phyloP scores from a whole-genome alignment of 1,284 basidiomycete genomes.

The Boletus sp. region DNA sequence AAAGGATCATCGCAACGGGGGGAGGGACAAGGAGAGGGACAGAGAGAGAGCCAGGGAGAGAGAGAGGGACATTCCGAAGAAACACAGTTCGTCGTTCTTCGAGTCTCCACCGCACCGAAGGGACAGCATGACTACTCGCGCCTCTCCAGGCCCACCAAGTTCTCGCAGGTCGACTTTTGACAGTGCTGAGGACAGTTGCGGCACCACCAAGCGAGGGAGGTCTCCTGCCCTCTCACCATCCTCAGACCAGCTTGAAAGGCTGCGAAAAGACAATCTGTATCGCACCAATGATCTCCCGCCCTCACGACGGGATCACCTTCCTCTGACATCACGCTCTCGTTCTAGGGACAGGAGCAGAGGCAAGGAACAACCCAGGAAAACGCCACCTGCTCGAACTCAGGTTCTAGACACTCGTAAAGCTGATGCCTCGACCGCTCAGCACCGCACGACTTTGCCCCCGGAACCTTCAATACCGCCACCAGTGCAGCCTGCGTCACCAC shows the following conservation, averaged over 20 bases:
- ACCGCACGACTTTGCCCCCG: constrained; percentile 4
- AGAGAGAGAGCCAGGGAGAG: background rate
- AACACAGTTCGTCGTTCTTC: background rate
- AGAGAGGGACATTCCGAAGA: constrained; percentile 11
- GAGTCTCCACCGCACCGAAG: constrained; percentile 19
- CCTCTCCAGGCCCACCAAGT: constrained; percentile 13
- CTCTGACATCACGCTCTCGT: constrained; percentile 12
- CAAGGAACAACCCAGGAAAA: constrained; percentile 1
- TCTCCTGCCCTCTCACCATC: constrained; percentile 26
- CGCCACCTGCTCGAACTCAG: constrained; percentile 8
- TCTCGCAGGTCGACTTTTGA: constrained; percentile 21
- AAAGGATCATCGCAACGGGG: constrained; percentile 12
- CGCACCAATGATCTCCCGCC: constrained; percentile 4
- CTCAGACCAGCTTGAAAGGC: constrained; percentile 27
- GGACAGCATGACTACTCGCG: constrained; percentile 14
- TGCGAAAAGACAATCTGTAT: constrained; percentile 17
- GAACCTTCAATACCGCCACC: constrained; percentile 22
- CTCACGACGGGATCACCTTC: constrained; percentile 2
- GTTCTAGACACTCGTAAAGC: background rate
- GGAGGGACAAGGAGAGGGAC: constrained; percentile 13
- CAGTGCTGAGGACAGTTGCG: constrained; percentile 3
- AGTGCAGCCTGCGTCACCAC: constrained; percentile 19
- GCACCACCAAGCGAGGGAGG: constrained; percentile 13
- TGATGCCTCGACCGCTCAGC: background rate
- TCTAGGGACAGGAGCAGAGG: constrained; percentile 16